These are phyloP conservation scores for Petunia axillaris DNA, from an alignment of 257 asterid genomes.

Conservation along the genomic window DNA sequence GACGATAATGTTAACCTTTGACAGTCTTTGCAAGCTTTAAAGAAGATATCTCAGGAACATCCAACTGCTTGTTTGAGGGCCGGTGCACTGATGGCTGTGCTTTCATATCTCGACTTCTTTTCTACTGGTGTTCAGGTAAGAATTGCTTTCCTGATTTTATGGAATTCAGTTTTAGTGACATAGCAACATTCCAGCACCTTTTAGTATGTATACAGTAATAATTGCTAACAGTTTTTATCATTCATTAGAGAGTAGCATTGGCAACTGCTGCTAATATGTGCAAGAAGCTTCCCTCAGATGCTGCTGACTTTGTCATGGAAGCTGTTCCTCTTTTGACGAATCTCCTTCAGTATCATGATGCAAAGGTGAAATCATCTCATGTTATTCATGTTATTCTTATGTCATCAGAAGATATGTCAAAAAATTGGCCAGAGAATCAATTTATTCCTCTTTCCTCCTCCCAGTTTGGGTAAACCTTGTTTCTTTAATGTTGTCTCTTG, in stretches of 20 bases:
- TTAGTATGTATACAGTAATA: background rate
- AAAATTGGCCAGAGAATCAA: no score
- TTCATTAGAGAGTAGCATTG: conserved; percentile 86
- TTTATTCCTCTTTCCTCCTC: background rate
- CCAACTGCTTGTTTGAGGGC: conserved; percentile 99
- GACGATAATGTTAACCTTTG: conserved; percentile 10
- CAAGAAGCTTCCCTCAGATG: conserved; percentile 97
- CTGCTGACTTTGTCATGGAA: conserved; percentile 97
- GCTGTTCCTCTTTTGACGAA: conserved; percentile 97
- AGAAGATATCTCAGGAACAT: conserved; percentile 96
- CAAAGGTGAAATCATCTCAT: conserved; percentile 62
- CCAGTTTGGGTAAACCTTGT: conserved; percentile 11
- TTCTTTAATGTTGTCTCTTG: conserved; percentile 23
- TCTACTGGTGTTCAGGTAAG: conserved; percentile 98
- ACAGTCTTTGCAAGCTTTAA: conserved; percentile 98
- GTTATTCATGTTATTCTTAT: background rate
- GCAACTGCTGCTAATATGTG: conserved; percentile 99
- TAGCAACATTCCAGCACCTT: background rate
- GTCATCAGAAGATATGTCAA: background rate
- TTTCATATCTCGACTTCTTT: conserved; percentile 97
- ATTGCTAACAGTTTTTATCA: conserved; percentile 20
- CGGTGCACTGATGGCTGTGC: conserved; percentile 99
- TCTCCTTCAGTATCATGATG: conserved; percentile 96
- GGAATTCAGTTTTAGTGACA: conserved; percentile 8
- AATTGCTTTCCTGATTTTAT: conserved; percentile 24